Percentiles rank a stretch among this genome's conserved stretches.
These are phyloP conservation scores for Plenodomus lindquistii DNA, from an alignment of 2,329 filamentous ascomycete species.

Conservation along the genomic window DNA sequence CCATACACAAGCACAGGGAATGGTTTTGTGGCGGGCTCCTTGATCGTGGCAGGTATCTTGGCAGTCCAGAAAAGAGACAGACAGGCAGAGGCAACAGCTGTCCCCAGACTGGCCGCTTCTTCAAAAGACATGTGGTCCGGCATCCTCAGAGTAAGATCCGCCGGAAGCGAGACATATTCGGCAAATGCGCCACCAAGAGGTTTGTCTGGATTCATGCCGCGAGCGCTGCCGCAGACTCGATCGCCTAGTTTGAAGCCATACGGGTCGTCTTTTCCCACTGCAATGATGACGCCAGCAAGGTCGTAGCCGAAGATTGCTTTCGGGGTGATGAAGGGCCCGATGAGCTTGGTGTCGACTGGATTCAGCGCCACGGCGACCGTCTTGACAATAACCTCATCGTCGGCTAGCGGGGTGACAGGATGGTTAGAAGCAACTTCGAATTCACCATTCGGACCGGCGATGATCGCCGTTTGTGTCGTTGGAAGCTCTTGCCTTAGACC, in stretches of 20 bases:
- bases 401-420: too few species aligned
- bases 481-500: too few species aligned
- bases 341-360: conserved; percentile 9
- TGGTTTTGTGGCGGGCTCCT: conserved; percentile 1
- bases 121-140: conserved; percentile 31
- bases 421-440: not conserved
- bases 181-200: conserved; percentile 21
- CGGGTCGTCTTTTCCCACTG: conserved; percentile 30
- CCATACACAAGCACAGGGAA: conserved; percentile 37
- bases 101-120: conserved; percentile 39
- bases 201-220: not conserved
- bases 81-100: conserved; percentile 43
- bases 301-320: conserved; percentile 31
- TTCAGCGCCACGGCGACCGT: conserved; percentile 5
- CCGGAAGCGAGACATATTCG: conserved; percentile 40
- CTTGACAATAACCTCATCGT: conserved; percentile 2
- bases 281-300: conserved; percentile 41
- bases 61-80: conserved; percentile 45
- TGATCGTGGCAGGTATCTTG: conserved; percentile 22
- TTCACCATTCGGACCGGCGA: not conserved
- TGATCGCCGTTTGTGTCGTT: not conserved
- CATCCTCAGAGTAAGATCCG: conserved; percentile 43
- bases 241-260: conserved; percentile 15
- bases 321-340: not conserved
- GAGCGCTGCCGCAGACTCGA: conserved; percentile 36